Conservation (phyloP, 2,329 filamentous ascomycete genomes). For the Penicillium rolfsii region DNA sequence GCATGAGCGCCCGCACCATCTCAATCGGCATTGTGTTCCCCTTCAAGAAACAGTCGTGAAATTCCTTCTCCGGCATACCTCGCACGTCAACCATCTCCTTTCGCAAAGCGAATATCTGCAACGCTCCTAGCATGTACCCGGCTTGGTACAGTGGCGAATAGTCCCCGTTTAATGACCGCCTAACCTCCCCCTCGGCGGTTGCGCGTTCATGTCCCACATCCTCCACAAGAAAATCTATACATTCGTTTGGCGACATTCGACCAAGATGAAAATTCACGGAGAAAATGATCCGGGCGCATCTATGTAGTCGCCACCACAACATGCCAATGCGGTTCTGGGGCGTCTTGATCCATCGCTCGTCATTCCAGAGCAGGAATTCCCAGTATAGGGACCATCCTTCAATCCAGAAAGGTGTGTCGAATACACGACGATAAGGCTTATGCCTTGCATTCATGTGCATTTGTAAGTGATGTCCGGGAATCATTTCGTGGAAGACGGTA, state of each 20-base stretch:
- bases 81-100: conserved; percentile 51
- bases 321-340: conserved; percentile 61
- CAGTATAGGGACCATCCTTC: conserved; percentile 67
- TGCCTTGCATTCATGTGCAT: conserved; percentile 53
- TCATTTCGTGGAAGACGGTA: conserved; percentile 65
- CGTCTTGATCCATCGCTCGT: conserved; percentile 54
- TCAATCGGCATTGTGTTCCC: conserved; percentile 47
- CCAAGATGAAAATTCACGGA: conserved; percentile 63
- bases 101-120: conserved; percentile 59
- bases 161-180: conserved; percentile 59
- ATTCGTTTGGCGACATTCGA: conserved; percentile 57
- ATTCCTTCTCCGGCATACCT: conserved; percentile 55
- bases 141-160: conserved; percentile 64
- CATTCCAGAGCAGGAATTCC: conserved; percentile 62
- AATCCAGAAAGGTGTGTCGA: conserved; percentile 62
- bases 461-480: conserved; percentile 55
- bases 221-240: conserved; percentile 60
- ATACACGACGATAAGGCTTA: conserved; percentile 56
- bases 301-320: conserved; percentile 66
- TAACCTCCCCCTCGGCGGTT: conserved; percentile 64
- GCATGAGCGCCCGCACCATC: conserved; percentile 50
- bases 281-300: conserved; percentile 61
- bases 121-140: conserved; percentile 62
- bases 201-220: conserved; percentile 62
- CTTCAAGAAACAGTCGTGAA: conserved; percentile 58